These are phyloP conservation scores for Trichophyton verrucosum DNA, from an alignment of 2,329 filamentous ascomycete species.

Conservation along the genomic window DNA sequence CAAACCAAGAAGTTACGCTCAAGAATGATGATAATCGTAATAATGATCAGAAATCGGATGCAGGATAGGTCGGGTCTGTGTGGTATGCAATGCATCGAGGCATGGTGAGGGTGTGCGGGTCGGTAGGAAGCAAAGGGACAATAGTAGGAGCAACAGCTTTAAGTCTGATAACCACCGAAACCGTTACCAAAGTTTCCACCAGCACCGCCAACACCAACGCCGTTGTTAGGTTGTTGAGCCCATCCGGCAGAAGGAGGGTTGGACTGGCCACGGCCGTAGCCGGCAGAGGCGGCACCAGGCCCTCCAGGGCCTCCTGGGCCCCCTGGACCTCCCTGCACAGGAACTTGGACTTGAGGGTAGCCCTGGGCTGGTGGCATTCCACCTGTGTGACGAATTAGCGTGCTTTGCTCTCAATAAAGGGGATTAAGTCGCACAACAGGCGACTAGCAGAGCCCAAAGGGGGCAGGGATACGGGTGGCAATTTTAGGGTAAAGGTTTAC, in stretches of 20 bases:
- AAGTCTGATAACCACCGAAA: constrained; percentile 50
- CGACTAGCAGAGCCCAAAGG: neutral
- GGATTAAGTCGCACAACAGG: neutral
- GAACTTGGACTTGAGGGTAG: constrained; percentile 45
- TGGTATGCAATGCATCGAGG: neutral
- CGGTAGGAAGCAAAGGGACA: constrained; percentile 9
- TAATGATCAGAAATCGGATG: constrained; percentile 4
- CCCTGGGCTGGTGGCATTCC: constrained; percentile 32
- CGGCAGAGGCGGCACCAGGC: constrained; percentile 53
- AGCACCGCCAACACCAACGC: constrained; percentile 14
- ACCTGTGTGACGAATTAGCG: neutral
- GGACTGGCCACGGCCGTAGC: constrained; percentile 65
- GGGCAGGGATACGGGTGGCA: neutral
- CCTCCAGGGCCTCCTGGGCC: neutral
- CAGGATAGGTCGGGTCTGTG: neutral
- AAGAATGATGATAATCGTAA: constrained; percentile 6
- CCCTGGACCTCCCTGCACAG: constrained; percentile 34
- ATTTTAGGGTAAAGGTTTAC: constrained; percentile 19
- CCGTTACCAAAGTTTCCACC: constrained; percentile 41
- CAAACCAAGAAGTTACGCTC: constrained; percentile 7
- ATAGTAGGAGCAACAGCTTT: constrained; percentile 5
- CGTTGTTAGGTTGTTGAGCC: constrained; percentile 33
- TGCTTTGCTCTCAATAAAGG: neutral
- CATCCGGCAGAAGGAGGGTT: constrained; percentile 39
- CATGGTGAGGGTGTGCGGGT: neutral